phyloP scores from a whole-genome alignment of 441 rosid species.

The Erodium chrysanthum region DNA sequence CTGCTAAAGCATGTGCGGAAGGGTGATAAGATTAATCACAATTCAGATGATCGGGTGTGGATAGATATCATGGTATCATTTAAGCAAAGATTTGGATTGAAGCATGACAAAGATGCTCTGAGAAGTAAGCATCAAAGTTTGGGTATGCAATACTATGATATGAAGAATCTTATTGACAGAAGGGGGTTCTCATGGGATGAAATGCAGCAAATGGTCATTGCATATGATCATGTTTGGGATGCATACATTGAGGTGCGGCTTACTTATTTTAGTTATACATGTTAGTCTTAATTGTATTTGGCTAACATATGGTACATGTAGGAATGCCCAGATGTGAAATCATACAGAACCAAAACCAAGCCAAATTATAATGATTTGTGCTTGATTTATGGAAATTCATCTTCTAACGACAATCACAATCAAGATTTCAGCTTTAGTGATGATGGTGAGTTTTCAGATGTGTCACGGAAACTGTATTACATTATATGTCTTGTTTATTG shows the following conservation, averaged over 20 bases:
- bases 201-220: constrained; percentile 31
- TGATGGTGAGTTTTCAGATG: constrained; percentile 21
- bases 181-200: constrained; percentile 38
- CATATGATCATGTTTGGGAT: constrained; percentile 36
- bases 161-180: constrained; percentile 28
- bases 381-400: constrained; percentile 41
- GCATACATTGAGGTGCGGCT: constrained; percentile 32
- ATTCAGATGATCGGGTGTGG: constrained; percentile 30
- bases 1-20: constrained; percentile 37
- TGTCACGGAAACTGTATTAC: background rate
- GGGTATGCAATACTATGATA: constrained; percentile 27
- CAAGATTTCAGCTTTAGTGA: constrained; percentile 25
- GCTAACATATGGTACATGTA: constrained; percentile 27
- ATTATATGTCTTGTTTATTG: background rate
- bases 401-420: constrained; percentile 19
- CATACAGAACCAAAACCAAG: constrained; percentile 24
- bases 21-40: constrained; percentile 25
- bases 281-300: constrained; percentile 10
- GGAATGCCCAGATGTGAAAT: constrained; percentile 35
- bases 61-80: constrained; percentile 32
- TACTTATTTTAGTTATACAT: constrained; percentile 18
- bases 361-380: constrained; percentile 39
- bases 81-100: constrained; percentile 34
- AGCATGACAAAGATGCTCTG: constrained; percentile 28
- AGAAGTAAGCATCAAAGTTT: constrained; percentile 27